phyloP scores from a whole-genome alignment of 2,329 filamentous ascomycete genomes.

The Mycosphaerella sp. region DNA sequence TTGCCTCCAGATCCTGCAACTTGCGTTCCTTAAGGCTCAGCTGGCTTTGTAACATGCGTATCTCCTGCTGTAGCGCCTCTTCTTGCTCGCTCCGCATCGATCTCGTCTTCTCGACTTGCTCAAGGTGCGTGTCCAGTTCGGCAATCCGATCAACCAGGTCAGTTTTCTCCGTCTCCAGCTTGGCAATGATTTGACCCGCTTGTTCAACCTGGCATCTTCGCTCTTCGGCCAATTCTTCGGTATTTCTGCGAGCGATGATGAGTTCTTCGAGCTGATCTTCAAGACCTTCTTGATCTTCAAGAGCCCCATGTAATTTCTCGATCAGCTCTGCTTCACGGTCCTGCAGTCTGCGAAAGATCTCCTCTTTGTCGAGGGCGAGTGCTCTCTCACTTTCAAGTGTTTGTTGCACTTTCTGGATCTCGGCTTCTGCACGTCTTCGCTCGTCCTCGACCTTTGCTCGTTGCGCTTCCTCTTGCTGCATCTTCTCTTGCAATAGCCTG shows the following conservation, averaged over 20 bases:
- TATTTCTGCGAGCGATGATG: conserved; percentile 79
- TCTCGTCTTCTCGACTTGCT: conserved; percentile 63
- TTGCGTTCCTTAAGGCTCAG: conserved; percentile 85
- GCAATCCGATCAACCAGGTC: conserved; percentile 62
- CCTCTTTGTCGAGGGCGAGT: conserved; percentile 95
- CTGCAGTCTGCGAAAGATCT: conserved; percentile 96
- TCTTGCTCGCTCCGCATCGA: conserved; percentile 71
- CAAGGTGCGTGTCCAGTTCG: conserved; percentile 64
- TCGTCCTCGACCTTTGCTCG: conserved; percentile 85
- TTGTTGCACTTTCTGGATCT: conserved; percentile 85
- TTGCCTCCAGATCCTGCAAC: conserved; percentile 75
- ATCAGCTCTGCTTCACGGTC: conserved; percentile 83
- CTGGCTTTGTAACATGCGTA: conserved; percentile 88
- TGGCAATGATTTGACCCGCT: conserved; percentile 77
- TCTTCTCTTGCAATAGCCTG: conserved; percentile 74
- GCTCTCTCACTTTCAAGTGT: conserved; percentile 92
- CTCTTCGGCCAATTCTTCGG: conserved; percentile 75
- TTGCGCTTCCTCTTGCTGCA: conserved; percentile 67
- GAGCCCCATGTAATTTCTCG: conserved; percentile 84
- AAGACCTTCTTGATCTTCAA: conserved; percentile 88
- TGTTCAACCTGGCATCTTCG: conserved; percentile 82
- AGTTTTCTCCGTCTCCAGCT: conserved; percentile 79
- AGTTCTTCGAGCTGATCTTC: conserved; percentile 90
- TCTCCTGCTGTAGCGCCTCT: conserved; percentile 69
- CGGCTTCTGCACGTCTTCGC: conserved; percentile 74